Evolutionary conservation across 2,329 filamentous ascomycete species (phyloP), one percentile per base, ranked within the genome.

Genomic region (Ciborinia camelliae): DNA sequence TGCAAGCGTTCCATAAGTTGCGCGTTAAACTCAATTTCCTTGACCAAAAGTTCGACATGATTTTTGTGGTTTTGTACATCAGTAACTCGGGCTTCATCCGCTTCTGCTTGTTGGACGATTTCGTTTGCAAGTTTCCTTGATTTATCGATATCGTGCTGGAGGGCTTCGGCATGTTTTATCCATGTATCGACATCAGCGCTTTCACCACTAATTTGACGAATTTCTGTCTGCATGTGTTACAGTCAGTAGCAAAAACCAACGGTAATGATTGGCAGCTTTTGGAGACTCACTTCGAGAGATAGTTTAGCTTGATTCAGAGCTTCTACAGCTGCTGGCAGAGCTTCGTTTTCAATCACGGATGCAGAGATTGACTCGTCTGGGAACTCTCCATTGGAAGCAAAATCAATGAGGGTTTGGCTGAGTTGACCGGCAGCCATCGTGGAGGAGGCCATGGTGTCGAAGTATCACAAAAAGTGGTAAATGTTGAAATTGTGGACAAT

Each of bases 161-260:
- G 84, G 61, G 88, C 86, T 76, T 91, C 91, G 55, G 93, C 92
- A 76, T 95, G 91, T 60, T 82, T 79, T 64, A 96, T 90, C 94
- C 94, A 98, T 60, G 88, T 85, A 73, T 92, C 90, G 59, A 97
- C 89, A 72, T 96, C 90, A 64, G 88, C 90, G 23, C 87, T 90
- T 69, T 92, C 87, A 73, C 87, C 85, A 76, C 93, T 96, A 67
- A 95, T 85, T 28, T 80, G 77, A 69, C 88, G 89, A 65, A 98
- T 89, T 71, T 96, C 88, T 35, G 60, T 66, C 72, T 75, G 39
- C 4, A 58, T 52, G 3, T 30, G 32, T 7, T 32, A 39, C 45
- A 51, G 28, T 71, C 55, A 71, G 62, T 43, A 26, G 20, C 48
- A 1, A 35, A 37, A 37, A 63, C 20, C 14, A 51, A 23, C 20